A percentile compares a stretch with the other conserved stretches of the same genome.
phyloP scores from a whole-genome alignment of 2,329 filamentous ascomycete species.

The Penicillium sp. region DNA sequence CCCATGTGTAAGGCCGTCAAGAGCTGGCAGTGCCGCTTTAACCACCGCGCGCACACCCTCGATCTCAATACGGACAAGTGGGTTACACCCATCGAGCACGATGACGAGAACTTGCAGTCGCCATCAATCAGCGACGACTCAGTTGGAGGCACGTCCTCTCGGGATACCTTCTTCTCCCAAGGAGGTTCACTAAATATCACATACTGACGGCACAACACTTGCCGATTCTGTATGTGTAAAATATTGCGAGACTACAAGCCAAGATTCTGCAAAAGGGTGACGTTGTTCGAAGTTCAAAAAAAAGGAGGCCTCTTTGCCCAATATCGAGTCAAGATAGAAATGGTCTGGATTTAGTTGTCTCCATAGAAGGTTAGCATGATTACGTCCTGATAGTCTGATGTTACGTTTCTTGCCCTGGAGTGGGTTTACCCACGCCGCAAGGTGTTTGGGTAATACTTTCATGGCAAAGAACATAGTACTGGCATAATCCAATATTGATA shows the following conservation, averaged over 20 bases:
- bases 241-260: slow-evolving; percentile 1
- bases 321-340: slow-evolving; percentile 1
- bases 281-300: background rate
- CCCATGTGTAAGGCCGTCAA: slow-evolving; percentile 32
- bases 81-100: slow-evolving; percentile 23
- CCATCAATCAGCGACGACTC: slow-evolving; percentile 17
- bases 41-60: slow-evolving; percentile 26
- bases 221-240: slow-evolving; percentile 13
- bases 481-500: background rate
- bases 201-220: slow-evolving; percentile 5
- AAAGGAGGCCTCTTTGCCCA: background rate
- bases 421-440: slow-evolving; percentile 4
- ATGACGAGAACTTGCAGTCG: slow-evolving; percentile 10
- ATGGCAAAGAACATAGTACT: slow-evolving; percentile 1
- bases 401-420: background rate
- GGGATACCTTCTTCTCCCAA: slow-evolving; percentile 3
- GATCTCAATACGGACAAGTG: slow-evolving; percentile 25
- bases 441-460: slow-evolving; percentile 6
- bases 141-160: slow-evolving; percentile 7
- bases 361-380: background rate
- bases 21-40: slow-evolving; percentile 31
- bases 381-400: slow-evolving; percentile 1
- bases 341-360: background rate
- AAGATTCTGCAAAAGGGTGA: background rate
- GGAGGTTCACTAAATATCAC: background rate